These are phyloP conservation scores for Termitomyces titanicus DNA, from an alignment of 768 basidiomycete genomes.

Conservation along the genomic window DNA sequence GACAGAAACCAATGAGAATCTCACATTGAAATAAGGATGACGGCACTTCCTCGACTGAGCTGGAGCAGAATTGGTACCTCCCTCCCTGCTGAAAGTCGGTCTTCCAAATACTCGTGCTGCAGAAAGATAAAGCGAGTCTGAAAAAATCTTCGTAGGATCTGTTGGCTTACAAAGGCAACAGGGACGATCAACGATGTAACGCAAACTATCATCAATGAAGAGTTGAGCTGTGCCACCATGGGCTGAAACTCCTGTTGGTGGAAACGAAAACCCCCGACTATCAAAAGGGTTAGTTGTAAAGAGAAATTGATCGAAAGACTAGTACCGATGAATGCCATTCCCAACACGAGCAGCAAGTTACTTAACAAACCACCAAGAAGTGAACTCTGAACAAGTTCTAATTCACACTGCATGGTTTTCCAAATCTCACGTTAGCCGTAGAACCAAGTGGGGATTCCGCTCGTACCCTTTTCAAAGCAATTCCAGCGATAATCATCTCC, in stretches of 20 bases:
- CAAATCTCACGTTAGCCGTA: background rate
- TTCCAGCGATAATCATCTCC: constrained; percentile 49
- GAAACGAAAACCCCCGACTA: constrained; percentile 47
- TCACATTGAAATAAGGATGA: background rate
- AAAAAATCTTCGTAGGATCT: background rate
- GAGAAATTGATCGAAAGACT: background rate
- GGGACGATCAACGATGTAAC: constrained; percentile 69
- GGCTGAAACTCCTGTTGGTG: constrained; percentile 49
- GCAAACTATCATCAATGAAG: constrained; percentile 62
- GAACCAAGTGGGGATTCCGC: too few species aligned
- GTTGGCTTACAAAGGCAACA: constrained; percentile 31
- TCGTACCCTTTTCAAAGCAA: constrained; percentile 27
- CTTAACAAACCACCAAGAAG: constrained; percentile 49
- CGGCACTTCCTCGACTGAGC: background rate
- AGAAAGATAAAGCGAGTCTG: too few species aligned
- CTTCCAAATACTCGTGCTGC: background rate
- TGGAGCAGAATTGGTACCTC: background rate
- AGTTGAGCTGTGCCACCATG: constrained; percentile 61
- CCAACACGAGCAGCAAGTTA: constrained; percentile 80
- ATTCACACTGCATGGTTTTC: background rate
- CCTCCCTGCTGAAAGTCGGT: background rate
- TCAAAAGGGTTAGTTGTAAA: background rate
- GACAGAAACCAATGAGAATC: background rate
- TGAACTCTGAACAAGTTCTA: constrained; percentile 43
- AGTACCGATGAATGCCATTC: constrained; percentile 73